Base-by-base conservation (phyloP, 2,329 filamentous ascomycete species). In the Hypoxylon sp. region DNA sequence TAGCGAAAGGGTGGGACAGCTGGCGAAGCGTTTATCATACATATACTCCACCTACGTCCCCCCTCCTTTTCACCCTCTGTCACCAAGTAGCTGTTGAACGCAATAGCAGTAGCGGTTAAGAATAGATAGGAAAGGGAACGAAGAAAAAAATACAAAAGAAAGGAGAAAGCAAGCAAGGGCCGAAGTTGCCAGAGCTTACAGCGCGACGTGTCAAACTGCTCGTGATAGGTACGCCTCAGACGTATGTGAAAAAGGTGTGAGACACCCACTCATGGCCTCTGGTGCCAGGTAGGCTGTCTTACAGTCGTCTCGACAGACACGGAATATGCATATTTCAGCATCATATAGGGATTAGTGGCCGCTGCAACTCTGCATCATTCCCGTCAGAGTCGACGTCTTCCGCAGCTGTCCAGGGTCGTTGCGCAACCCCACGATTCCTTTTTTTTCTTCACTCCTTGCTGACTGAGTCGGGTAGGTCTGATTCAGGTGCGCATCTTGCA, bases 201-300 rank as follows among this genome's bases (percentile, higher is more conserved):
- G 50, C 46, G 48, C 46, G 48, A 64, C 61, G 58, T 56, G 61
- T 64, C 55, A 62, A 48, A 41, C 41, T 26, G 37, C 58, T 43
- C 54, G 54, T 62, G 61, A 61, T 33, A n/a, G n/a, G n/a, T n/a
- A 55, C 42, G 21, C 20, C 33, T 45, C 15, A 55, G 47, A 49
- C 27, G 38, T 52, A 33, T 52, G 47, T 35, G 26, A 46, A 45
- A 42, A 5, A 33, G n/a, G n/a, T n/a, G n/a, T 15, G 29, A n/a
- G 29, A 33, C 29, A n/a, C 41, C 23, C n/a, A 40, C 24, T 46
- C 31, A 13, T 41, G 24, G 2, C 40, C 13, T 35, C 15, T 48
- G 33, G 50, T 55, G 55, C 58, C 59, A 59, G 55, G 59, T 43
- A 18, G 21, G 50, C 20, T 31, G 49, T 38, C 27, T 53, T 20